phyloP scores from a whole-genome alignment of 2,329 filamentous ascomycete genomes.

The Colletotrichum ledebouriae region DNA sequence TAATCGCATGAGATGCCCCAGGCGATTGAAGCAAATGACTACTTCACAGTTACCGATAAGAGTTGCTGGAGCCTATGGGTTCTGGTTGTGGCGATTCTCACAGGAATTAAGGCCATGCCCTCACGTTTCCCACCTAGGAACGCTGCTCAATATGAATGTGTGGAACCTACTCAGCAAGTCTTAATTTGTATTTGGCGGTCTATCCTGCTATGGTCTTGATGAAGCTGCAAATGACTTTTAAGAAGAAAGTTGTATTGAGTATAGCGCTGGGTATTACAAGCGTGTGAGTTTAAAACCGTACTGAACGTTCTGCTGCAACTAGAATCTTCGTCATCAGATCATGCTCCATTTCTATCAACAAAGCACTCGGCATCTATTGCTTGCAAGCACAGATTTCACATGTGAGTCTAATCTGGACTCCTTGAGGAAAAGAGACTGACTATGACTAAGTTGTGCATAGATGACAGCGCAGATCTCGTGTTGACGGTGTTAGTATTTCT shows the following conservation, averaged over 20 bases:
- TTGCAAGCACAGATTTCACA: conserved; percentile 22
- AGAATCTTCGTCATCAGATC: background rate
- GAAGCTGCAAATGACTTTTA: conserved; percentile 44
- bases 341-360: conserved; percentile 24
- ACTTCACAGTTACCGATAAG: conserved; percentile 24
- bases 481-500: conserved; percentile 22
- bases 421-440: background rate
- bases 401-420: background rate
- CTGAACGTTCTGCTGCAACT: background rate
- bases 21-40: too few species aligned
- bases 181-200: conserved; percentile 47
- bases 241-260: conserved; percentile 47
- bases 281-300: background rate
- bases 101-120: background rate
- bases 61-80: conserved; percentile 27
- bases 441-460: background rate
- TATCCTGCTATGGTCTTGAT: conserved; percentile 46
- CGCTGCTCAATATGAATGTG: background rate
- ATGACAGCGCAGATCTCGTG: conserved; percentile 26
- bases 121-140: background rate
- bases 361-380: conserved; percentile 23
- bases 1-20: background rate
- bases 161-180: conserved; percentile 21
- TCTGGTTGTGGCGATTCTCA: conserved; percentile 10
- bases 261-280: conserved; percentile 44